A percentile compares a stretch with the other conserved stretches of the same genome.
These are phyloP conservation scores for Aquilaria sinensis DNA, from an alignment of 345 rosid species.

Conservation along the genomic window DNA sequence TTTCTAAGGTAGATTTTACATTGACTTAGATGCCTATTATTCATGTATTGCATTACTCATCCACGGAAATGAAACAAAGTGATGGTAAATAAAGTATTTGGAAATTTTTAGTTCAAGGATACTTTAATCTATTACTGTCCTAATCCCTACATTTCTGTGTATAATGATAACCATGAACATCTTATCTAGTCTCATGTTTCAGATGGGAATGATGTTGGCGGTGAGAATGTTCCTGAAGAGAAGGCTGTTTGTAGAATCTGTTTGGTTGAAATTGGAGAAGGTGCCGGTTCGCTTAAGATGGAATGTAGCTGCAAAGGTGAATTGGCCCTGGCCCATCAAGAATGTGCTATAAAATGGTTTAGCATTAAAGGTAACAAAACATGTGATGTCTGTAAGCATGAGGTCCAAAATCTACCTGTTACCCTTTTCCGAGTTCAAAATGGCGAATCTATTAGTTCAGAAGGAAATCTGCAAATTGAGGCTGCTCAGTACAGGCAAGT, in stretches of 20 bases:
- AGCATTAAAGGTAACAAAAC: slow-evolving; percentile 94
- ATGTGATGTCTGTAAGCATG: slow-evolving; percentile 96
- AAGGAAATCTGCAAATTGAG: slow-evolving; percentile 23
- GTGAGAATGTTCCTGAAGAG: slow-evolving; percentile 83
- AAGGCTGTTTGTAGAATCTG: slow-evolving; percentile 97
- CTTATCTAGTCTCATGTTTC: slow-evolving; percentile 69
- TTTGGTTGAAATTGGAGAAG: slow-evolving; percentile 78
- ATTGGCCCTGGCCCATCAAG: slow-evolving; percentile 84
- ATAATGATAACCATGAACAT: slow-evolving; percentile 44
- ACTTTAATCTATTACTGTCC: not conserved
- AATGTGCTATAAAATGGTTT: slow-evolving; percentile 95
- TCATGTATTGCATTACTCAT: too few relatives aligned
- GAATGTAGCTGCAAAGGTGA: slow-evolving; percentile 98
- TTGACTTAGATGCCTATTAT: too few relatives aligned
- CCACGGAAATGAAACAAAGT: too few relatives aligned
- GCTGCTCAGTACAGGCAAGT: slow-evolving; percentile 56
- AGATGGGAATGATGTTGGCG: slow-evolving; percentile 53
- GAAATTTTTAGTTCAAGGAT: slow-evolving; percentile 3
- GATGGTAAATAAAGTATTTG: not conserved
- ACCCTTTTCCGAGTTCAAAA: slow-evolving; percentile 80
- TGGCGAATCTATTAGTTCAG: slow-evolving; percentile 24
- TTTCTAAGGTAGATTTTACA: too few relatives aligned
- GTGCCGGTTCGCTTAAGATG: slow-evolving; percentile 82
- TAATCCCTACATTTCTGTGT: not conserved
- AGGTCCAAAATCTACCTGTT: slow-evolving; percentile 85